These are phyloP conservation scores for Vigna hirtella DNA, from an alignment of 306 rosid genomes.

Conservation along the genomic window DNA sequence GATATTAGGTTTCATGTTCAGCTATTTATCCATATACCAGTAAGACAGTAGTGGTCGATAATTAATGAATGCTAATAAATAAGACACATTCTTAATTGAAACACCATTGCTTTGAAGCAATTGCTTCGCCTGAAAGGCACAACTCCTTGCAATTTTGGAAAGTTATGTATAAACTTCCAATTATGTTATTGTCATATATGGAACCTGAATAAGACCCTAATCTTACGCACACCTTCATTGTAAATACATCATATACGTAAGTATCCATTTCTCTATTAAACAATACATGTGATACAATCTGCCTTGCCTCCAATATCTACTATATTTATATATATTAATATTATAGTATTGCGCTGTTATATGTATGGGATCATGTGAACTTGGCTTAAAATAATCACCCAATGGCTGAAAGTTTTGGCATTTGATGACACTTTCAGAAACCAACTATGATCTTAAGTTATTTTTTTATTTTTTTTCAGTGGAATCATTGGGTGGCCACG, in stretches of 20 bases:
- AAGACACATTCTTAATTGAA: neutral
- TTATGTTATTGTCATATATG: conserved; percentile 23
- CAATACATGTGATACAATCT: conserved; percentile 61
- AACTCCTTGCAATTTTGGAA: neutral
- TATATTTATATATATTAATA: conserved; percentile 44
- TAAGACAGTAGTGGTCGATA: neutral
- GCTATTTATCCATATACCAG: neutral
- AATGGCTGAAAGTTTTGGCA: conserved; percentile 56
- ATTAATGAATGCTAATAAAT: neutral
- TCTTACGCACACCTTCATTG: conserved; percentile 4
- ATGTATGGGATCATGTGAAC: conserved; percentile 67
- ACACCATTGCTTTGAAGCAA: conserved; percentile 10
- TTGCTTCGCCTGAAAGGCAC: conserved; percentile 34
- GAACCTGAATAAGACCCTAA: conserved; percentile 24
- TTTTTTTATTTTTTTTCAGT: conserved; percentile 33
- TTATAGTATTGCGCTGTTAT: conserved; percentile 45
- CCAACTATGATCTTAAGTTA: conserved; percentile 54
- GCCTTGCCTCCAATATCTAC: conserved; percentile 32
- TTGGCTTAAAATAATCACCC: conserved; percentile 38
- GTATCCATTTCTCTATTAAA: conserved; percentile 44
- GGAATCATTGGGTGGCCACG: conserved; percentile 63
- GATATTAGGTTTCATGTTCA: conserved; percentile 16
- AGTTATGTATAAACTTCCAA: conserved; percentile 3
- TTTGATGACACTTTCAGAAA: conserved; percentile 56
- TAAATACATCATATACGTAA: conserved; percentile 17